Percentiles rank a stretch among this genome's conserved stretches.
Conservation (phyloP, 2,329 filamentous ascomycete species). For the Pyrenophora graminea region DNA sequence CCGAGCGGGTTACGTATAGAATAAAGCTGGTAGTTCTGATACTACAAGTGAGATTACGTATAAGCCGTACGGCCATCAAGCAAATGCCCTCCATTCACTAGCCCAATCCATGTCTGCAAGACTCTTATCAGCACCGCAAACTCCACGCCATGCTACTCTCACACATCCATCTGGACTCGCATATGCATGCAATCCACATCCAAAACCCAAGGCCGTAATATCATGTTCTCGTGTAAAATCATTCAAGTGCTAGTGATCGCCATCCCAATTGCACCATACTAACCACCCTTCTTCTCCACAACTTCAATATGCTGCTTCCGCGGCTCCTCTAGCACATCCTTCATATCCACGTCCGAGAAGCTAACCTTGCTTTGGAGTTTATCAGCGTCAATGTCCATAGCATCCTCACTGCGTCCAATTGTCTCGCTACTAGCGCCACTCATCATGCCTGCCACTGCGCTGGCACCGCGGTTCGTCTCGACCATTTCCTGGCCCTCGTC, state of each 20-base stretch:
- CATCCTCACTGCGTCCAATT: conserved; percentile 21
- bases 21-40: too few relatives aligned
- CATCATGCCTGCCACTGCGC: conserved; percentile 11
- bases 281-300: conserved; percentile 32
- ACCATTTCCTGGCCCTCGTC: conserved; percentile 37
- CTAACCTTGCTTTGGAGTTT: conserved; percentile 13
- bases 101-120: too few relatives aligned
- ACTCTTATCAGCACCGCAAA: too few relatives aligned
- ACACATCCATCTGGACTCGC: too few relatives aligned
- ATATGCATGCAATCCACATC: too few relatives aligned
- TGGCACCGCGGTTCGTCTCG: conserved; percentile 31
- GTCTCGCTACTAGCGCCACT: conserved; percentile 32
- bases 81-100: too few relatives aligned
- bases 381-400: conserved; percentile 25
- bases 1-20: too few relatives aligned
- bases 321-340: conserved; percentile 20
- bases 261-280: neutral
- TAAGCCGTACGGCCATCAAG: too few relatives aligned
- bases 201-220: too few relatives aligned
- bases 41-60: too few relatives aligned
- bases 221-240: too few relatives aligned
- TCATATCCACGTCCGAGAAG: conserved; percentile 32
- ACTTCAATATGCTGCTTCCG: conserved; percentile 30
- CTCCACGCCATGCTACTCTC: too few relatives aligned
- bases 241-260: neutral